These are phyloP conservation scores for Fusarium coicis DNA, from an alignment of 2,329 filamentous ascomycete genomes.

Conservation along the genomic window DNA sequence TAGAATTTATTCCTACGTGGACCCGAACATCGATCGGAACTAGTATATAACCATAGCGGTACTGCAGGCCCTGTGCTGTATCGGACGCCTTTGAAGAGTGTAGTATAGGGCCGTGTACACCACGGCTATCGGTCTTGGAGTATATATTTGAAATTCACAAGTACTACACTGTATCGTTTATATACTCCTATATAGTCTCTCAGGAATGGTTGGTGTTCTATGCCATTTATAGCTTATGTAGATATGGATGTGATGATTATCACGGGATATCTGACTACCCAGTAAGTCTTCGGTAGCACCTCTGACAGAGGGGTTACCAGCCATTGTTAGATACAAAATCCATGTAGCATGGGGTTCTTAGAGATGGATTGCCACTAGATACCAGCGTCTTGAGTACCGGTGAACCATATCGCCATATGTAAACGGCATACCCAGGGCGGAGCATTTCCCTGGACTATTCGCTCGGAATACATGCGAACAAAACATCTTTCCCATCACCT, in stretches of 20 bases:
- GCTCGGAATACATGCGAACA: neutral
- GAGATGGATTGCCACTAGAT: neutral
- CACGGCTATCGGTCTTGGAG: neutral
- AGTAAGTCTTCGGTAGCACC: neutral
- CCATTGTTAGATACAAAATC: neutral
- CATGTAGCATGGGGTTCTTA: neutral
- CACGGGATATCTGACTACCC: neutral
- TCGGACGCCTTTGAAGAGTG: neutral
- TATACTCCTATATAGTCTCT: no score
- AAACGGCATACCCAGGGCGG: neutral
- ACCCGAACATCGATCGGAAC: neutral
- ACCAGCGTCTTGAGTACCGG: no score
- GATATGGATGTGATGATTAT: neutral
- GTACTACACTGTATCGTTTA: neutral
- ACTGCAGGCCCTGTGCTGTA: neutral
- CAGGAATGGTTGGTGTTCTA: neutral
- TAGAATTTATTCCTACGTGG: no score
- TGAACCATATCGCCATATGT: neutral
- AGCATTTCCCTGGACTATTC: neutral
- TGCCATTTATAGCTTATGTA: neutral
- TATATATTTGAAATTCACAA: neutral
- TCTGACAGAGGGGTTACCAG: neutral
- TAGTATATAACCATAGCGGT: neutral
- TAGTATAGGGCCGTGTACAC: neutral
- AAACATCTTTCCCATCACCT: neutral